phyloP scores from a whole-genome alignment of 768 basidiomycete genomes.

The Macrolepiota dolichaula region DNA sequence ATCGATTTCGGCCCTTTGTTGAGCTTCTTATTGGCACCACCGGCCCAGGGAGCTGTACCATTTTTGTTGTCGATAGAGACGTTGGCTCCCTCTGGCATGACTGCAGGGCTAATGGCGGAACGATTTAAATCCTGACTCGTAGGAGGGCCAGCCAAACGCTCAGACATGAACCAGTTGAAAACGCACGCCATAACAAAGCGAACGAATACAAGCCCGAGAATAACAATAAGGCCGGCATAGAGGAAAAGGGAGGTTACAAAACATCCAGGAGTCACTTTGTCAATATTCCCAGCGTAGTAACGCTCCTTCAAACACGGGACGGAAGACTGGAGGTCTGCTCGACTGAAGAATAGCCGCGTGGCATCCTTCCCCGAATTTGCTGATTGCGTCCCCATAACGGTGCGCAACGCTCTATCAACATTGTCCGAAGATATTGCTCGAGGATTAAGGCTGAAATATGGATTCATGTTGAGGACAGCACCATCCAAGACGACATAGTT shows the following conservation, averaged over 20 bases:
- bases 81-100: conserved; percentile 96
- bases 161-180: conserved; percentile 96
- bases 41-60: conserved; percentile 95
- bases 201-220: conserved; percentile 84
- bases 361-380: conserved; percentile 77
- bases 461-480: conserved; percentile 86
- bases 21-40: conserved; percentile 49
- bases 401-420: conserved; percentile 82
- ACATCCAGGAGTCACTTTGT: conserved; percentile 95
- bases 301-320: conserved; percentile 81
- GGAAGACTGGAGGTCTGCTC: conserved; percentile 57
- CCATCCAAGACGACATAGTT: conserved; percentile 92
- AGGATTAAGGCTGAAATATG: conserved; percentile 78
- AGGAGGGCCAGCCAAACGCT: conserved; percentile 74
- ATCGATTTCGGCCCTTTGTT: conserved; percentile 44
- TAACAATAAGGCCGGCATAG: conserved; percentile 87
- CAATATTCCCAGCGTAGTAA: conserved; percentile 92
- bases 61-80: conserved; percentile 86
- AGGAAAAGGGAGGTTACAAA: conserved; percentile 88
- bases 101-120: conserved; percentile 88
- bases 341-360: conserved; percentile 82
- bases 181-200: conserved; percentile 95
- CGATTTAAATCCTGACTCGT: conserved; percentile 69
- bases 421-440: conserved; percentile 64
- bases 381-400: conserved; percentile 49